Evolutionary conservation across 768 basidiomycete species (phyloP).

Genomic region (Pluteus cervinus): DNA sequence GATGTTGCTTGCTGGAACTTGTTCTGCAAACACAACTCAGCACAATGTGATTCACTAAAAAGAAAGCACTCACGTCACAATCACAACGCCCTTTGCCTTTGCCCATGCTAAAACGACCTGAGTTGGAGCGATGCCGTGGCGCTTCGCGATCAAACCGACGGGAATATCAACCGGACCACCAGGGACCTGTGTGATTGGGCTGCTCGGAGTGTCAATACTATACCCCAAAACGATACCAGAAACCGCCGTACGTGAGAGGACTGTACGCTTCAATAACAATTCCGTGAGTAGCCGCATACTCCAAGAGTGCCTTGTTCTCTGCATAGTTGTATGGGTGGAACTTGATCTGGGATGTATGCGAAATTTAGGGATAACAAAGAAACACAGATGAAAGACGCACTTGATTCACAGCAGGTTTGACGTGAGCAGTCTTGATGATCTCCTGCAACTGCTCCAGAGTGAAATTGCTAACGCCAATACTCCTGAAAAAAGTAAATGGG

Average conservation of each 20-base stretch:
- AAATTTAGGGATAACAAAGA: not conserved
- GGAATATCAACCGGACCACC: constrained; percentile 62
- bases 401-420: constrained; percentile 70
- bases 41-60: not conserved
- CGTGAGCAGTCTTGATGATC: constrained; percentile 41
- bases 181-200: constrained; percentile 53
- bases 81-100: constrained; percentile 55
- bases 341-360: constrained; percentile 48
- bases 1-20: constrained; percentile 50
- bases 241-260: constrained; percentile 43
- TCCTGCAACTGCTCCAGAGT: constrained; percentile 42
- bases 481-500: constrained; percentile 29
- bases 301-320: constrained; percentile 47
- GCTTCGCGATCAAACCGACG: constrained; percentile 43
- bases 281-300: constrained; percentile 47
- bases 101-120: constrained; percentile 73
- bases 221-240: constrained; percentile 1
- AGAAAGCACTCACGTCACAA: constrained; percentile 50
- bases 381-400: constrained; percentile 22
- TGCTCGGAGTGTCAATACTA: constrained; percentile 15
- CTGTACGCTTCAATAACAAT: constrained; percentile 75
- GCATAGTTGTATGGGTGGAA: constrained; percentile 68
- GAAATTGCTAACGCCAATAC: constrained; percentile 74
- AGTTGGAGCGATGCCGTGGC: constrained; percentile 48
- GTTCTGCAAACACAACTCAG: constrained; percentile 32